These are phyloP conservation scores for Oryza rufipogon DNA, from an alignment of 176 grass and related monocot genomes.

Conservation along the genomic window DNA sequence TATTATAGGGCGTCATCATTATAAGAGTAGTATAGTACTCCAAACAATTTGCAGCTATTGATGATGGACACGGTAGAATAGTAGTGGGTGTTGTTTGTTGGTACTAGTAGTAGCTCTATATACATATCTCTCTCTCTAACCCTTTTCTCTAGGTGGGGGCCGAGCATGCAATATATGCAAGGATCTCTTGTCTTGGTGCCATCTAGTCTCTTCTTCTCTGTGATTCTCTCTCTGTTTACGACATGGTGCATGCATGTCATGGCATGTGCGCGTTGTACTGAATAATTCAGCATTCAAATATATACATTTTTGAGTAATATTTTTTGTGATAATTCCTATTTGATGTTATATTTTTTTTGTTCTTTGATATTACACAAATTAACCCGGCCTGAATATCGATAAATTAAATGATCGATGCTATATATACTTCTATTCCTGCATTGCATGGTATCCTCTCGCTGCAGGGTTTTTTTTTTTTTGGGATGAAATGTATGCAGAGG, in stretches of 20 bases:
- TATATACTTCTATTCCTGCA: background rate
- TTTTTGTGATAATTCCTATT: background rate
- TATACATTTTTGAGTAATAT: background rate
- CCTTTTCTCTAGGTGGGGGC: constrained; percentile 41
- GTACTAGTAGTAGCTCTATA: background rate
- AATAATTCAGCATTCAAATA: constrained; percentile 2
- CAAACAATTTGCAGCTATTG: background rate
- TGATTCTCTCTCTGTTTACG: constrained; percentile 41
- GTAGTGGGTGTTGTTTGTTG: constrained; percentile 5
- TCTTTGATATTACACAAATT: background rate
- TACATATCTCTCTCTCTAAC: background rate
- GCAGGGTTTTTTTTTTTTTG: too few relatives aligned
- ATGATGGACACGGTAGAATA: constrained; percentile 31
- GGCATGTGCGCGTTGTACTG: constrained; percentile 26
- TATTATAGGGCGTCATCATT: background rate
- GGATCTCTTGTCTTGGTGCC: constrained; percentile 41
- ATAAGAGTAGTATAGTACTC: background rate
- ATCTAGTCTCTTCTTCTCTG: constrained; percentile 55
- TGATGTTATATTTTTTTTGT: constrained; percentile 10
- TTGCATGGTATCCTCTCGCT: background rate
- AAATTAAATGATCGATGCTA: too few relatives aligned
- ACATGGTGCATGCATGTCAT: constrained; percentile 33
- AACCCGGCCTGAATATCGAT: background rate
- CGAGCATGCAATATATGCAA: constrained; percentile 17
- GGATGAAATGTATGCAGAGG: too few relatives aligned